Conservation (phyloP, 2,329 filamentous ascomycete species). For the Ceratocystis eucalypticola region DNA sequence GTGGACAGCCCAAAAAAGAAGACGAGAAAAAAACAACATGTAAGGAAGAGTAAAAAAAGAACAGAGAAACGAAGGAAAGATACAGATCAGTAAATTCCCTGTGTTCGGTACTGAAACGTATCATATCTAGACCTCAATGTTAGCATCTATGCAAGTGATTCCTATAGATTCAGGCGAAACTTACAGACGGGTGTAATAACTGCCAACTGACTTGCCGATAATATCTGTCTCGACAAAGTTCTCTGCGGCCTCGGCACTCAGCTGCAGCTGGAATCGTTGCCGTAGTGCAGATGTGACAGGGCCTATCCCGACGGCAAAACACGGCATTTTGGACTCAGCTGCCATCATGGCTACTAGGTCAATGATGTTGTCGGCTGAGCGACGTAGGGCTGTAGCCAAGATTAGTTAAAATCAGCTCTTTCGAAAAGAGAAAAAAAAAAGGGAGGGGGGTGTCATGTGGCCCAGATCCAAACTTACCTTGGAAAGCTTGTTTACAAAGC, state of each 20-base stretch:
- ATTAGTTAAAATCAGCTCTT: slow-evolving; percentile 20
- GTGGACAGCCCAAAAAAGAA: background rate
- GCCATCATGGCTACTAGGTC: slow-evolving; percentile 79
- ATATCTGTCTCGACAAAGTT: slow-evolving; percentile 68
- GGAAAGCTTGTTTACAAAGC: slow-evolving; percentile 71
- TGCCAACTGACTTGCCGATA: slow-evolving; percentile 67
- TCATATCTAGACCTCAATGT: slow-evolving; percentile 46
- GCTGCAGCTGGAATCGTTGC: slow-evolving; percentile 66
- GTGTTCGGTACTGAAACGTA: slow-evolving; percentile 76
- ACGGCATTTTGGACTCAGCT: slow-evolving; percentile 69
- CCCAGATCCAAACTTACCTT: slow-evolving; percentile 38
- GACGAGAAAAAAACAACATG: slow-evolving; percentile 1
- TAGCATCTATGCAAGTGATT: slow-evolving; percentile 12
- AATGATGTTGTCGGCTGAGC: slow-evolving; percentile 67
- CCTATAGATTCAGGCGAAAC: slow-evolving; percentile 24
- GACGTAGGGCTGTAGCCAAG: slow-evolving; percentile 45
- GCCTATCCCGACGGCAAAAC: slow-evolving; percentile 60
- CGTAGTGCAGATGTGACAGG: slow-evolving; percentile 57
- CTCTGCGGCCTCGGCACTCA: slow-evolving; percentile 70
- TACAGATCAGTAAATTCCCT: slow-evolving; percentile 59
- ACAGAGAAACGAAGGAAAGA: background rate
- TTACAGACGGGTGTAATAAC: slow-evolving; percentile 76
- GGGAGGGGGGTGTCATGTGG: background rate
- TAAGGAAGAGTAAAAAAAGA: slow-evolving; percentile 5
- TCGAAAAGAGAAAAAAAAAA: background rate